These are phyloP conservation scores for Pichia gijzeniarum DNA, from an alignment of 805 yeast genomes.

Conservation along the genomic window DNA sequence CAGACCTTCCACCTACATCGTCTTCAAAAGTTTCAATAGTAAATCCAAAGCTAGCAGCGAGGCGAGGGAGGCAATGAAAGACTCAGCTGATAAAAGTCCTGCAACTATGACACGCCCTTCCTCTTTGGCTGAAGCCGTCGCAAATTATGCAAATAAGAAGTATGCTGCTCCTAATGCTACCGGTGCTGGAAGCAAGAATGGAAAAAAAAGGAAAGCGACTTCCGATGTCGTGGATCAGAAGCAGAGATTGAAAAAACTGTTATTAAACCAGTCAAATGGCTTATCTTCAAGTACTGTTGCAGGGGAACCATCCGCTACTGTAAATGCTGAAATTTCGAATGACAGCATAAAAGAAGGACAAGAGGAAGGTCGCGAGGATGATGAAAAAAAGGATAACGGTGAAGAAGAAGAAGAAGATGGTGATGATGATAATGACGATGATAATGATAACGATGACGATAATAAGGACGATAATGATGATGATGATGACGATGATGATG, in stretches of 20 bases:
- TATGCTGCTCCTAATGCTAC: slow-evolving; percentile 22
- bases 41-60: neutral
- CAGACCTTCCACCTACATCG: slow-evolving; percentile 43
- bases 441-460: neutral
- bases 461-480: neutral
- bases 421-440: neutral
- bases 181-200: no score
- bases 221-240: slow-evolving; percentile 5
- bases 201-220: slow-evolving; percentile 27
- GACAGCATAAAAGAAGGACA: no score
- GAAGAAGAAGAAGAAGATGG: neutral
- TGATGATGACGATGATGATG: slow-evolving; percentile 1
- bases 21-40: slow-evolving; percentile 28
- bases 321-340: no score
- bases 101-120: slow-evolving; percentile 31
- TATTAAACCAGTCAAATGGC: slow-evolving; percentile 9
- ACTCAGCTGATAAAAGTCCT: neutral
- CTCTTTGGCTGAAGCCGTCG: slow-evolving; percentile 54
- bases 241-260: slow-evolving; percentile 9
- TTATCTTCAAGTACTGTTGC: neutral
- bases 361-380: no score
- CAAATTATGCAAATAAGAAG: slow-evolving; percentile 49
- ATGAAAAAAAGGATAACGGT: no score
- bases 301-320: no score
- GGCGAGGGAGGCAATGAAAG: neutral